These are phyloP conservation scores for Staphylotrichum tortipilum DNA, from an alignment of 495 filamentous ascomycete species.

Conservation along the genomic window DNA sequence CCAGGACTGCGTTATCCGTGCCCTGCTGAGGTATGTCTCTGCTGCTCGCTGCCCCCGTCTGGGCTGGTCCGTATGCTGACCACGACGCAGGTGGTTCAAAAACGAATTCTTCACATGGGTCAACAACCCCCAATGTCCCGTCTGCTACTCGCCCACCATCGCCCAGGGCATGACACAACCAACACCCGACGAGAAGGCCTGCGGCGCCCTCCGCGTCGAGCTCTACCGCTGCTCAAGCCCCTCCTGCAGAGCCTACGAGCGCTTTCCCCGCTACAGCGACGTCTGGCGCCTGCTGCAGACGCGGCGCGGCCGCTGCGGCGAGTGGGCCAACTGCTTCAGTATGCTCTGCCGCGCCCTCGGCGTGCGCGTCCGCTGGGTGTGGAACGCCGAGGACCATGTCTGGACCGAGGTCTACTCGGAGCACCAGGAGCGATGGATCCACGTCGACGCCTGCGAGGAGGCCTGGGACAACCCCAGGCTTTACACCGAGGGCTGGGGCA, in stretches of 20 bases:
- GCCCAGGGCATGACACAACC: slow-evolving; percentile 74
- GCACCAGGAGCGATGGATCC: slow-evolving; percentile 89
- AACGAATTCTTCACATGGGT: slow-evolving; percentile 91
- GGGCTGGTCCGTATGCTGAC: slow-evolving; percentile 17
- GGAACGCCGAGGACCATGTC: slow-evolving; percentile 94
- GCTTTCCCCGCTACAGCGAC: slow-evolving; percentile 91
- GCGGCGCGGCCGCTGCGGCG: slow-evolving; percentile 73
- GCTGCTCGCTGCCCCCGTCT: neutral
- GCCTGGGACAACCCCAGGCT: slow-evolving; percentile 90
- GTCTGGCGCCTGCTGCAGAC: slow-evolving; percentile 90
- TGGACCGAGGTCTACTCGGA: slow-evolving; percentile 98
- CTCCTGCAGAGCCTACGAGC: slow-evolving; percentile 66
- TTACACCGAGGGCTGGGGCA: slow-evolving; percentile 90
- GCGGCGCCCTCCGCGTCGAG: slow-evolving; percentile 78
- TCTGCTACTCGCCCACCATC: slow-evolving; percentile 75
- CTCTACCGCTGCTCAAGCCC: slow-evolving; percentile 72
- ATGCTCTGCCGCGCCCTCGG: slow-evolving; percentile 96
- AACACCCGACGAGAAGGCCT: slow-evolving; percentile 77
- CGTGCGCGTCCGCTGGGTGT: slow-evolving; percentile 89
- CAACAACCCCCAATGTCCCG: slow-evolving; percentile 81
- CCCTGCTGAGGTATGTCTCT: slow-evolving; percentile 62
- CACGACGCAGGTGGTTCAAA: slow-evolving; percentile 76
- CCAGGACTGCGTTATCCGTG: slow-evolving; percentile 92
- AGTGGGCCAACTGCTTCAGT: slow-evolving; percentile 98
- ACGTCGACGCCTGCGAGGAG: slow-evolving; percentile 91